Conservation (phyloP, 192 early-diverging fungal genomes). For the Martensiomyces pterosporus region DNA sequence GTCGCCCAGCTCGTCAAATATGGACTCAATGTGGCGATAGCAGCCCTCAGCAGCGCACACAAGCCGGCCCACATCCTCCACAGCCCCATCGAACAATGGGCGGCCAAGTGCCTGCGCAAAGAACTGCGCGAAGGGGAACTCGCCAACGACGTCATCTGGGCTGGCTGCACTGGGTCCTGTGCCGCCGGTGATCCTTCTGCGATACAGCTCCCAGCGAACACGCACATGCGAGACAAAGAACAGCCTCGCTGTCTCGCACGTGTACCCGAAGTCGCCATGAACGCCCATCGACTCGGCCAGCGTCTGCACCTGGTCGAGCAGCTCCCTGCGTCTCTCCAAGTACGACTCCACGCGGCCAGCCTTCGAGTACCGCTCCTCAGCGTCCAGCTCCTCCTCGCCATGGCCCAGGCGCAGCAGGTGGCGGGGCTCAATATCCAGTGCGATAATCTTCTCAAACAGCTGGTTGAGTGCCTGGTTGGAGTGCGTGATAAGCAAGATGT, state of each 20-base stretch:
- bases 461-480: constrained; percentile 99
- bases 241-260: constrained; percentile 90
- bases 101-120: constrained; percentile 64
- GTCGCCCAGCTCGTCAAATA: constrained; percentile 88
- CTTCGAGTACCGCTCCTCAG: constrained; percentile 79
- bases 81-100: constrained; percentile 49
- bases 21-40: constrained; percentile 68
- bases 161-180: too few species aligned
- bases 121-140: constrained; percentile 82
- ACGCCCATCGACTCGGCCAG: constrained; percentile 74
- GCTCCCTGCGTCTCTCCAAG: constrained; percentile 68
- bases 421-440: constrained; percentile 85
- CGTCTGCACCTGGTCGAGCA: constrained; percentile 73
- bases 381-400: constrained; percentile 84
- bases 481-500: constrained; percentile 90
- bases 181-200: constrained; percentile 22
- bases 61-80: constrained; percentile 39
- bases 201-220: constrained; percentile 71
- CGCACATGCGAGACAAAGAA: constrained; percentile 79
- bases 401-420: constrained; percentile 95
- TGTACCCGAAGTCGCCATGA: constrained; percentile 80
- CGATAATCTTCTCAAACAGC: constrained; percentile 93
- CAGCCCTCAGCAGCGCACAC: constrained; percentile 78
- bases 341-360: constrained; percentile 93
- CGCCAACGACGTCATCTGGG: constrained; percentile 9